These are phyloP conservation scores for Boeremia lycopersici DNA, from an alignment of 2,329 filamentous ascomycete species.

Conservation along the genomic window DNA sequence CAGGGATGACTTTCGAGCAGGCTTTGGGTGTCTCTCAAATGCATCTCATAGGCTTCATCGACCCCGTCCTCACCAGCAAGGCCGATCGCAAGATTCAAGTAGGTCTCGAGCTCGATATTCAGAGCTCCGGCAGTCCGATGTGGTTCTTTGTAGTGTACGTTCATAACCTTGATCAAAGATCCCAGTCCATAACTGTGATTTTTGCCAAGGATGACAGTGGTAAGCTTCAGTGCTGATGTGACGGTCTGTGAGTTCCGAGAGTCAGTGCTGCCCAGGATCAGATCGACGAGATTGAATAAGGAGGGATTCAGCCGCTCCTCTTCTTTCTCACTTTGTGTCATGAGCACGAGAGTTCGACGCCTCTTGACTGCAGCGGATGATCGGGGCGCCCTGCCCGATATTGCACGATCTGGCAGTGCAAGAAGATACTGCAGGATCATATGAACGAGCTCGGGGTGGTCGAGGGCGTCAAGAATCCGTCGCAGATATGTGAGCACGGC, in stretches of 20 bases:
- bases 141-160: constrained; percentile 59
- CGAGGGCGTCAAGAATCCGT: constrained; percentile 86
- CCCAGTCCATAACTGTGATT: constrained; percentile 86
- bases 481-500: constrained; percentile 93
- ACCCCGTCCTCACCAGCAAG: constrained; percentile 73
- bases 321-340: constrained; percentile 77
- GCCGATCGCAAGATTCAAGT: constrained; percentile 70
- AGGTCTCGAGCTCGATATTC: constrained; percentile 73
- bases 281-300: constrained; percentile 90
- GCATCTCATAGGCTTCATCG: constrained; percentile 73
- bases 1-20: constrained; percentile 75
- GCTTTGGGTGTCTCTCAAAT: constrained; percentile 72
- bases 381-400: constrained; percentile 43
- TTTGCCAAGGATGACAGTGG: constrained; percentile 82
- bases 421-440: constrained; percentile 92
- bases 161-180: constrained; percentile 73
- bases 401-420: constrained; percentile 69
- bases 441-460: constrained; percentile 92
- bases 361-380: constrained; percentile 73
- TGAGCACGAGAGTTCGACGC: constrained; percentile 85
- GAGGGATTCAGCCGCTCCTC: constrained; percentile 79
- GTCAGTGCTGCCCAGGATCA: constrained; percentile 82
- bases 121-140: constrained; percentile 75
- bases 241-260: constrained; percentile 89
- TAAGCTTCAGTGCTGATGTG: constrained; percentile 83